phyloP scores from a whole-genome alignment of 1,139 yeast genomes.

The Taphrina deformans region DNA sequence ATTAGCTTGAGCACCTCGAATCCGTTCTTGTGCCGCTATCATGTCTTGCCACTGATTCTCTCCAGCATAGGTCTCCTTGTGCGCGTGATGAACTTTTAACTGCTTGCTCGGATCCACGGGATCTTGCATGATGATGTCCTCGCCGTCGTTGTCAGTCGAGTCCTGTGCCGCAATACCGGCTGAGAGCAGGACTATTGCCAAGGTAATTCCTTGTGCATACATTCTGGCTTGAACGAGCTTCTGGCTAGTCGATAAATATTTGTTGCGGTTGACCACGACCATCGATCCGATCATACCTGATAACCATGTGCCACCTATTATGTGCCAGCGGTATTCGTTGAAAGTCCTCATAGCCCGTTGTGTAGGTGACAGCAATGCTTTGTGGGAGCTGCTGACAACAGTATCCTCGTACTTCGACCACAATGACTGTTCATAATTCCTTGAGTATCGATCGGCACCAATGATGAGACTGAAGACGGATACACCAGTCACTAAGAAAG shows the following conservation, averaged over 20 bases:
- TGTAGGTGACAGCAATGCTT: constrained; percentile 20
- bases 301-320: constrained; percentile 81
- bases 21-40: constrained; percentile 30
- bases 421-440: constrained; percentile 19
- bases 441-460: constrained; percentile 32
- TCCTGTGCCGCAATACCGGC: constrained; percentile 50
- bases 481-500: constrained; percentile 29
- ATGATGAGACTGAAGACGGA: constrained; percentile 27
- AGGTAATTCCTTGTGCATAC: constrained; percentile 63
- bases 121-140: constrained; percentile 27
- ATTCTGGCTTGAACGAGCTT: constrained; percentile 91
- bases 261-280: constrained; percentile 72
- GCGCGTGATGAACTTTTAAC: constrained; percentile 18
- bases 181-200: constrained; percentile 59
- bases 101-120: constrained; percentile 25
- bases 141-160: constrained; percentile 21
- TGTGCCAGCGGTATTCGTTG: constrained; percentile 64
- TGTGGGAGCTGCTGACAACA: constrained; percentile 8
- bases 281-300: constrained; percentile 83
- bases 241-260: constrained; percentile 73
- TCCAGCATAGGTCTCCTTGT: constrained; percentile 34
- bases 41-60: constrained; percentile 34
- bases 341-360: constrained; percentile 6
- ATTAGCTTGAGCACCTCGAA: neutral
- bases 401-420: constrained; percentile 13